Evolutionary conservation across 179 eudicot species (phyloP).

Genomic region (Silene vulgaris): DNA sequence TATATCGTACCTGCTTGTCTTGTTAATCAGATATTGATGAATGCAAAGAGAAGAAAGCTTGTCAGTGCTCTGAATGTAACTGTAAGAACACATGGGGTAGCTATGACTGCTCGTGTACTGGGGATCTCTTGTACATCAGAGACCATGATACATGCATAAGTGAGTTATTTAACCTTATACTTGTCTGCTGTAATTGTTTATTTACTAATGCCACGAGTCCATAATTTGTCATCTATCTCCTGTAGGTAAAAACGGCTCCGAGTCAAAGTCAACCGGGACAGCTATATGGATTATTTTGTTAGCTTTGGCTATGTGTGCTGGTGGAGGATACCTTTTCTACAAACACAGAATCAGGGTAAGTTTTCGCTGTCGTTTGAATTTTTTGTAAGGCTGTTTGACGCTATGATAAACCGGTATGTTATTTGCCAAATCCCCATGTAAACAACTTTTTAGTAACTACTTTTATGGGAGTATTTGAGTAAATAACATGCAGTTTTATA

Average conservation of each 20-base stretch:
- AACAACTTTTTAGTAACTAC: no score
- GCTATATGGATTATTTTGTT: conserved; percentile 70
- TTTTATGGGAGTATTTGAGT: no score
- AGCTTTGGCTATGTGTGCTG: conserved; percentile 65
- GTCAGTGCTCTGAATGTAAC: conserved; percentile 92
- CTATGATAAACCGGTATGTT: no score
- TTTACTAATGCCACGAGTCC: not conserved
- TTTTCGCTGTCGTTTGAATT: conserved; percentile 6
- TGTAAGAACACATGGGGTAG: conserved; percentile 99
- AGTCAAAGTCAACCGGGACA: conserved; percentile 65
- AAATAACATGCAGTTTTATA: no score
- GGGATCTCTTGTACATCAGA: conserved; percentile 75
- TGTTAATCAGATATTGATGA: conserved; percentile 66
- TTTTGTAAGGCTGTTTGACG: no score
- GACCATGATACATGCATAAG: conserved; percentile 98
- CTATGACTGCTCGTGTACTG: conserved; percentile 75
- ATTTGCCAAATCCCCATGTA: no score
- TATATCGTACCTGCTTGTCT: not conserved
- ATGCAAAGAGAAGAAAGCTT: conserved; percentile 84
- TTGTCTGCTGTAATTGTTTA: not conserved
- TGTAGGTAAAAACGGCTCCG: conserved; percentile 66
- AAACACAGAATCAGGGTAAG: conserved; percentile 88
- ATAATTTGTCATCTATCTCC: conserved; percentile 4
- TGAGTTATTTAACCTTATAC: conserved; percentile 27
- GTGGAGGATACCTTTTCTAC: conserved; percentile 71